These are phyloP conservation scores for Trichosporon inkin DNA, from an alignment of 1,284 basidiomycete species.

Conservation along the genomic window DNA sequence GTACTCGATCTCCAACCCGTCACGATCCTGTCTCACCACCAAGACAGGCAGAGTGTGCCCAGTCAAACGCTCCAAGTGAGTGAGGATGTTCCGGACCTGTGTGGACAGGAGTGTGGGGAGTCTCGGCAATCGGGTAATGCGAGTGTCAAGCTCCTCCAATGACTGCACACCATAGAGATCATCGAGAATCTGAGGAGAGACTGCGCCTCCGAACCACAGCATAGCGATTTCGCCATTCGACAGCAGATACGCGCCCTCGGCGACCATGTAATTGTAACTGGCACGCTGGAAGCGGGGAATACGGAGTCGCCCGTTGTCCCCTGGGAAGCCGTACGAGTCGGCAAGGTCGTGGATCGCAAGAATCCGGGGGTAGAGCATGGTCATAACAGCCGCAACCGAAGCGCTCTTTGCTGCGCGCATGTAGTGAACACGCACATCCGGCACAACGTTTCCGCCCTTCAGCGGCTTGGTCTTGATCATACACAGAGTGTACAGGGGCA, in stretches of 20 bases:
- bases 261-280: conserved; percentile 83
- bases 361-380: conserved; percentile 82
- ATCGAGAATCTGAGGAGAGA: conserved; percentile 72
- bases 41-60: conserved; percentile 64
- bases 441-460: conserved; percentile 87
- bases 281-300: conserved; percentile 78
- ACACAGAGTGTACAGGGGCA: conserved; percentile 78
- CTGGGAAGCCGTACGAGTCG: conserved; percentile 63
- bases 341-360: conserved; percentile 83
- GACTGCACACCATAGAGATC: conserved; percentile 86
- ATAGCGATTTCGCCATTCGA: conserved; percentile 88
- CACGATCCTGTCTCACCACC: conserved; percentile 86
- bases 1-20: conserved; percentile 91
- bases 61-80: conserved; percentile 64
- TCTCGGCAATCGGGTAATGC: conserved; percentile 68
- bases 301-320: conserved; percentile 58
- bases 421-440: conserved; percentile 87
- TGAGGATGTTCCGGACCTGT: conserved; percentile 80
- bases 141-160: conserved; percentile 65
- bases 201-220: conserved; percentile 83
- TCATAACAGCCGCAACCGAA: conserved; percentile 66
- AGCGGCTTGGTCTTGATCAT: conserved; percentile 87
- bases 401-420: conserved; percentile 71
- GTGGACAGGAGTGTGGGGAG: conserved; percentile 72
- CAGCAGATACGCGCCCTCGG: conserved; percentile 84